Evolutionary conservation across 2,329 filamentous ascomycete species (phyloP).

Genomic region (Purpureocillium lavendulum): DNA sequence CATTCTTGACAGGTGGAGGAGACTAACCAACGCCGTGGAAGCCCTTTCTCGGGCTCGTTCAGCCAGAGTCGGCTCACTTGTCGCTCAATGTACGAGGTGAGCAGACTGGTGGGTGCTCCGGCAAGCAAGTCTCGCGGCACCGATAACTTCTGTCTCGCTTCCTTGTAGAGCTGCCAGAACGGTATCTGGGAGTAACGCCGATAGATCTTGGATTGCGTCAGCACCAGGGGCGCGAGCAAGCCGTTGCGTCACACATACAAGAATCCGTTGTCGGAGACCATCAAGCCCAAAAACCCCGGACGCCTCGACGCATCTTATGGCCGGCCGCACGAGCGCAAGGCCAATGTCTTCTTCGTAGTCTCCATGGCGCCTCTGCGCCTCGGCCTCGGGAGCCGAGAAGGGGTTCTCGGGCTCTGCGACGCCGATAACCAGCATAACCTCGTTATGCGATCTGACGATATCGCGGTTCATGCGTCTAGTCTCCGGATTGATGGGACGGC

Average conservation of each 20-base stretch:
- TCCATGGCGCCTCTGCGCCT: constrained; percentile 33
- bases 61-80: constrained; percentile 16
- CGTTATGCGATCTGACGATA: constrained; percentile 52
- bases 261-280: constrained; percentile 44
- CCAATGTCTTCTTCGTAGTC: constrained; percentile 40
- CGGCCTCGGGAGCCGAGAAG: constrained; percentile 27
- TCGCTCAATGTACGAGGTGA: constrained; percentile 19
- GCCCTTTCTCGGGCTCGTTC: constrained; percentile 11
- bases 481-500: constrained; percentile 45
- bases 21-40: constrained; percentile 18
- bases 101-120: constrained; percentile 20
- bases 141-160: constrained; percentile 18
- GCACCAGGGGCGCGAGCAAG: not conserved
- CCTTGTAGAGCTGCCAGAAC: constrained; percentile 34
- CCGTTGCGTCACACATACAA: constrained; percentile 26
- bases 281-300: constrained; percentile 43
- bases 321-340: constrained; percentile 24
- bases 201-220: constrained; percentile 35
- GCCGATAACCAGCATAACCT: constrained; percentile 55
- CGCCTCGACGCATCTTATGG: constrained; percentile 25
- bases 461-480: constrained; percentile 47
- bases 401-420: constrained; percentile 50
- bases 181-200: constrained; percentile 38
- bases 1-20: not conserved
- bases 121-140: constrained; percentile 21